Conservation (phyloP, 495 filamentous ascomycete species). For the Penicillium manginii region DNA sequence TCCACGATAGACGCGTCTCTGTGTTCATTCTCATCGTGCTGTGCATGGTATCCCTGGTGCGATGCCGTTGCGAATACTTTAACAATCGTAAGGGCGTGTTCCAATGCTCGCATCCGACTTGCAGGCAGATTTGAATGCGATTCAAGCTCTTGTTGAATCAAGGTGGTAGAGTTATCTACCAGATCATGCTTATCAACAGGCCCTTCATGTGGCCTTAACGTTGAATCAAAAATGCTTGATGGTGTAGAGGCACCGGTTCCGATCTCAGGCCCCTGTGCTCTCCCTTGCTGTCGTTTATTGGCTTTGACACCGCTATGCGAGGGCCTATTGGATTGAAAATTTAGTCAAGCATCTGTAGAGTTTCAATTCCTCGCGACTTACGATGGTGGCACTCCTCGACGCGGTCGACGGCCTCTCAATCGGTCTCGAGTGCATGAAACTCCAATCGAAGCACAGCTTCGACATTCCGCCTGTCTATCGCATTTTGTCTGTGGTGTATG, state of each 20-base stretch:
- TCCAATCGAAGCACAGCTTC: background rate
- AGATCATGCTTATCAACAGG: background rate
- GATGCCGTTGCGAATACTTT: constrained; percentile 1
- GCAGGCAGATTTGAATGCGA: background rate
- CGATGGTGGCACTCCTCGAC: background rate
- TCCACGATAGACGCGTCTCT: background rate
- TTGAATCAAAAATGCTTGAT: background rate
- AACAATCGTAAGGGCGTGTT: background rate
- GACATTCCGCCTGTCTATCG: background rate
- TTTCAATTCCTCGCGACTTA: background rate
- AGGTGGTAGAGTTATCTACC: background rate
- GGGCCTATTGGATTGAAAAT: background rate
- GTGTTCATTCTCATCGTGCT: background rate
- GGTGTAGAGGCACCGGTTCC: background rate
- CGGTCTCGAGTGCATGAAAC: background rate
- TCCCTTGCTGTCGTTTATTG: background rate
- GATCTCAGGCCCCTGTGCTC: background rate
- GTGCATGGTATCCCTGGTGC: background rate
- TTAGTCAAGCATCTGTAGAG: background rate
- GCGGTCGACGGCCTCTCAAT: background rate
- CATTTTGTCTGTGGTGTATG: background rate
- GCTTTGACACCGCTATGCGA: background rate
- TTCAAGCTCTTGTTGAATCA: background rate
- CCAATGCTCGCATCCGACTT: background rate
- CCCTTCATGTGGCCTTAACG: background rate